Conservation (phyloP, 2,329 filamentous ascomycete species). For the Talaromyces sp. region DNA sequence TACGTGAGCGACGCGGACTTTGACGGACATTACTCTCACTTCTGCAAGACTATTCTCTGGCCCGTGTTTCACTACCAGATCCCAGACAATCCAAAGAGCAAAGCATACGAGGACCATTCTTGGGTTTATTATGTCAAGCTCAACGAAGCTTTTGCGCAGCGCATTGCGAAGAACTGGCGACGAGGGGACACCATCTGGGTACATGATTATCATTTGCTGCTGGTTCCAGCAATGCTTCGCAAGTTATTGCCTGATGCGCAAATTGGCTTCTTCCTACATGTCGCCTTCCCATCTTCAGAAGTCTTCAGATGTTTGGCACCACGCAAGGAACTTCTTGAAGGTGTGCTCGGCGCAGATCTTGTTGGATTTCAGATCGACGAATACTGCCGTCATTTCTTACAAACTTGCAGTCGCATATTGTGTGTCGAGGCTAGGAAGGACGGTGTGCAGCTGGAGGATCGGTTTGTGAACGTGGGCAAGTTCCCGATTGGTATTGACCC, state of each 20-base stretch:
- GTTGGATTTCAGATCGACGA: constrained; percentile 92
- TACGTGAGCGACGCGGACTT: constrained; percentile 89
- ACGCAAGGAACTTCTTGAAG: constrained; percentile 81
- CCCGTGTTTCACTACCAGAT: constrained; percentile 98
- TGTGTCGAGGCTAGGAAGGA: constrained; percentile 86
- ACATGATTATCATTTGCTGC: constrained; percentile 88
- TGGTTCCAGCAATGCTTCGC: constrained; percentile 85
- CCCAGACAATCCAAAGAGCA: constrained; percentile 96
- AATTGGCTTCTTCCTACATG: constrained; percentile 94
- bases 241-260: constrained; percentile 83
- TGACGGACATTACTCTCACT: constrained; percentile 90
- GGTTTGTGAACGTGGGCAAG: constrained; percentile 83
- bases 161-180: constrained; percentile 89
- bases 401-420: constrained; percentile 88
- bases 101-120: constrained; percentile 94
- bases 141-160: constrained; percentile 89
- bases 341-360: constrained; percentile 88
- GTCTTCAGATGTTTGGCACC: constrained; percentile 90
- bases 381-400: constrained; percentile 89
- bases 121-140: constrained; percentile 92
- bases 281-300: constrained; percentile 92
- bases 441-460: constrained; percentile 85
- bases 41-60: constrained; percentile 97
- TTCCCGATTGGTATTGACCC: constrained; percentile 91
- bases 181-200: constrained; percentile 90